A percentile compares a stretch with the other conserved stretches of the same genome.
phyloP scores from a whole-genome alignment of 495 filamentous ascomycete genomes.

The Aspergillus sclerotioniger region DNA sequence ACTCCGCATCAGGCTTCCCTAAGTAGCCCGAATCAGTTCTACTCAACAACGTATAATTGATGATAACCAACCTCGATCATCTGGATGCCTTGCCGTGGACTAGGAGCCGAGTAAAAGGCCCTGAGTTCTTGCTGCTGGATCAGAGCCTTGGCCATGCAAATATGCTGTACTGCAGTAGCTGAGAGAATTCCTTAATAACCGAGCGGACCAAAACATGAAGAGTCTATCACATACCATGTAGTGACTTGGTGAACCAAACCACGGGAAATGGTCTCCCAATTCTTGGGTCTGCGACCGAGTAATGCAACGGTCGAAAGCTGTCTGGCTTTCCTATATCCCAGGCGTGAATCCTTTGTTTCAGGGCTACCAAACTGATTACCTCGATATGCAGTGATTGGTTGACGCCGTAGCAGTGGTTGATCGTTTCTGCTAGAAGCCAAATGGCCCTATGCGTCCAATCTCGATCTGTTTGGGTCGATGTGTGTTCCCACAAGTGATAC shows the following conservation, averaged over 20 bases:
- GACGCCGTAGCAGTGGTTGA: conserved; percentile 38
- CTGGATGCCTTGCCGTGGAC: conserved; percentile 5
- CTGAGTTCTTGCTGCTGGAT: conserved; percentile 24
- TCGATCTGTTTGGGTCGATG: conserved; percentile 29
- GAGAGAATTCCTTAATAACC: not conserved
- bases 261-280: conserved; percentile 38
- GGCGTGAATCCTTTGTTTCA: conserved; percentile 29
- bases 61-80: conserved; percentile 26
- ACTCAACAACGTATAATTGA: not conserved
- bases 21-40: not conserved
- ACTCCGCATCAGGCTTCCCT: conserved; percentile 32
- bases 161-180: conserved; percentile 42
- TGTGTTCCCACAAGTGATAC: conserved; percentile 31
- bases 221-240: conserved; percentile 32
- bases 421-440: conserved; percentile 41
- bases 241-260: conserved; percentile 37
- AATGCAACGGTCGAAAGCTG: conserved; percentile 36
- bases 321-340: conserved; percentile 36
- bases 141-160: conserved; percentile 40
- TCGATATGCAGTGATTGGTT: conserved; percentile 21
- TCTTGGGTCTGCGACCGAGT: conserved; percentile 27
- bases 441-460: conserved; percentile 42
- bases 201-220: not conserved
- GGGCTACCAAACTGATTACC: conserved; percentile 18
- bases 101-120: not conserved